phyloP scores from a whole-genome alignment of 2,329 filamentous ascomycete species.

The Fusarium nurragi region DNA sequence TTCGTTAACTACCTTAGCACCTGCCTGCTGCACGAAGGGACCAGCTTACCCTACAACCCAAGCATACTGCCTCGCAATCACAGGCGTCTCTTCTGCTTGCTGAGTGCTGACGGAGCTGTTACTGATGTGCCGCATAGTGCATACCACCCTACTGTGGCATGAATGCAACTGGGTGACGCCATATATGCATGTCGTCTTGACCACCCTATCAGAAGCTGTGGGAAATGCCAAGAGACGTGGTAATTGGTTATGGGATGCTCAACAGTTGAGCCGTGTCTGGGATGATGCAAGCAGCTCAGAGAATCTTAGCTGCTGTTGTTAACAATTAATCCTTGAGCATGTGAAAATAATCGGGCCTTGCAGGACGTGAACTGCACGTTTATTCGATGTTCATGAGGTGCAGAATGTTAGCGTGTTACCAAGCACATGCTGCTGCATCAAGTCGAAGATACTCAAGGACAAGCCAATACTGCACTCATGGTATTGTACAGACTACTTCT shows the following conservation, averaged over 20 bases:
- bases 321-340: slow-evolving; percentile 9
- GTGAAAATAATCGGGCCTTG: slow-evolving; percentile 19
- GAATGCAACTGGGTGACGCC: slow-evolving; percentile 29
- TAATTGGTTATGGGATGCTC: slow-evolving; percentile 7
- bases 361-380: slow-evolving; percentile 9
- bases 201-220: slow-evolving; percentile 12
- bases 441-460: background rate
- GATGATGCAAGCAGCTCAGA: background rate
- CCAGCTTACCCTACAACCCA: slow-evolving; percentile 27
- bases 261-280: slow-evolving; percentile 5
- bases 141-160: background rate
- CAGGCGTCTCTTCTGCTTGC: background rate
- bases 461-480: background rate
- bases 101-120: slow-evolving; percentile 19
- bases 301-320: background rate
- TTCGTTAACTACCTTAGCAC: slow-evolving; percentile 19
- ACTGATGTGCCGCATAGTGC: slow-evolving; percentile 22
- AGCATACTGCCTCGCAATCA: background rate
- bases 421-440: background rate
- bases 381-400: slow-evolving; percentile 15
- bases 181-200: slow-evolving; percentile 15
- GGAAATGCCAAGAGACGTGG: slow-evolving; percentile 1
- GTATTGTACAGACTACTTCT: background rate
- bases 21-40: slow-evolving; percentile 12
- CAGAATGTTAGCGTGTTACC: slow-evolving; percentile 13